These are phyloP conservation scores for Fusarium cyanostomum DNA, from an alignment of 2,329 filamentous ascomycete species.

Conservation along the genomic window DNA sequence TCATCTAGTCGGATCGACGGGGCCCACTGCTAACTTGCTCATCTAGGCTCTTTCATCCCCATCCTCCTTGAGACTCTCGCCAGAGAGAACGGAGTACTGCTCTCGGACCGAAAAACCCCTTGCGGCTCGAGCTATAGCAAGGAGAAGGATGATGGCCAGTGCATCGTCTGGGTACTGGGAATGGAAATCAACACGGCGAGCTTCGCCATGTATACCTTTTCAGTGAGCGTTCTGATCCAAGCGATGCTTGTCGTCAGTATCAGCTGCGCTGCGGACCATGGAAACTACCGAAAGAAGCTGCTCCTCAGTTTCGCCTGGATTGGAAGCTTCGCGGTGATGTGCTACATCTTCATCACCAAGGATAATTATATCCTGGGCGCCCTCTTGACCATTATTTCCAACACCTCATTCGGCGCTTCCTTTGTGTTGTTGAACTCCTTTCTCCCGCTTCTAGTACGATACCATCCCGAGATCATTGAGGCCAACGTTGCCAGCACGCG, in stretches of 20 bases:
- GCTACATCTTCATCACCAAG: slow-evolving; percentile 82
- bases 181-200: slow-evolving; percentile 93
- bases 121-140: slow-evolving; percentile 74
- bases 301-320: slow-evolving; percentile 85
- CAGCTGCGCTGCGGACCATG: slow-evolving; percentile 94
- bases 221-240: slow-evolving; percentile 88
- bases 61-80: slow-evolving; percentile 95
- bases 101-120: slow-evolving; percentile 78
- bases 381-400: slow-evolving; percentile 86
- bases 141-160: slow-evolving; percentile 68
- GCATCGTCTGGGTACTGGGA: slow-evolving; percentile 83
- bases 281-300: slow-evolving; percentile 88
- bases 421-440: slow-evolving; percentile 98
- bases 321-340: slow-evolving; percentile 85
- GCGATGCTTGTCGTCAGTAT: slow-evolving; percentile 94
- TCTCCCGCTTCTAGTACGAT: slow-evolving; percentile 86
- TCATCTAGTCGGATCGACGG: background rate
- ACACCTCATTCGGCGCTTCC: slow-evolving; percentile 93
- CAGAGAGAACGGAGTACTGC: slow-evolving; percentile 87
- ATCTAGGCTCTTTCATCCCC: slow-evolving; percentile 87
- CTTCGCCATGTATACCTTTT: slow-evolving; percentile 99
- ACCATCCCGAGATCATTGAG: slow-evolving; percentile 71
- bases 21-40: slow-evolving; percentile 10
- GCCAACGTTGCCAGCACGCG: slow-evolving; percentile 42
- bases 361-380: slow-evolving; percentile 82